A percentile compares a stretch with the other conserved stretches of the same genome.
Evolutionary conservation across 2,329 filamentous ascomycete species (phyloP).

Genomic region (Aspergillus sp.): DNA sequence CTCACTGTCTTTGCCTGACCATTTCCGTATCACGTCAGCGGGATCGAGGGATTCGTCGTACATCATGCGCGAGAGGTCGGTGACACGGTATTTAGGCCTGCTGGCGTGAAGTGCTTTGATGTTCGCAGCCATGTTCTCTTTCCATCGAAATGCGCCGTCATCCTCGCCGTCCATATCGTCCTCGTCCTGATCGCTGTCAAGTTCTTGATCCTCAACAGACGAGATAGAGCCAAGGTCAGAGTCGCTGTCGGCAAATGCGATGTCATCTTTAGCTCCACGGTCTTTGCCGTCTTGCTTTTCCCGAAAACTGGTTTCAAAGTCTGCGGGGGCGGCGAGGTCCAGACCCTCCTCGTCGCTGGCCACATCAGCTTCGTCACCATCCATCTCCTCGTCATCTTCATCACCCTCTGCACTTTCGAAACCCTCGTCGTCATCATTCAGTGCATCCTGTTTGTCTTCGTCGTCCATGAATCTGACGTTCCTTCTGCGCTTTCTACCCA

Average conservation of each 20-base stretch:
- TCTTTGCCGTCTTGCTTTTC: slow-evolving; percentile 54
- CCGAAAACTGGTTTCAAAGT: slow-evolving; percentile 45
- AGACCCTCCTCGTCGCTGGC: slow-evolving; percentile 38
- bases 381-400: slow-evolving; percentile 50
- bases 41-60: slow-evolving; percentile 81
- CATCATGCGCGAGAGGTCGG: slow-evolving; percentile 81
- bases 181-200: slow-evolving; percentile 50
- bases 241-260: slow-evolving; percentile 94
- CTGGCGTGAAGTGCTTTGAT: slow-evolving; percentile 70
- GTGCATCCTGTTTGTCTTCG: slow-evolving; percentile 54
- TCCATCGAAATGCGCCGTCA: slow-evolving; percentile 77
- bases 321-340: slow-evolving; percentile 42
- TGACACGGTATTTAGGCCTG: slow-evolving; percentile 71
- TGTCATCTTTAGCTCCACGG: slow-evolving; percentile 62
- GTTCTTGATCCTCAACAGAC: slow-evolving; percentile 55
- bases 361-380: slow-evolving; percentile 42
- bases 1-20: slow-evolving; percentile 70
- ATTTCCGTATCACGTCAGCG: slow-evolving; percentile 71
- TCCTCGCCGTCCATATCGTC: slow-evolving; percentile 64
- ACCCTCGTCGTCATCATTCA: slow-evolving; percentile 56
- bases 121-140: slow-evolving; percentile 76
- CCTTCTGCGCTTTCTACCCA: slow-evolving; percentile 54
- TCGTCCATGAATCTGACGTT: slow-evolving; percentile 53
- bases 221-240: slow-evolving; percentile 92
- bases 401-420: slow-evolving; percentile 54